phyloP scores from a whole-genome alignment of 2,329 filamentous ascomycete species.

The Furcasterigmium furcatum region DNA sequence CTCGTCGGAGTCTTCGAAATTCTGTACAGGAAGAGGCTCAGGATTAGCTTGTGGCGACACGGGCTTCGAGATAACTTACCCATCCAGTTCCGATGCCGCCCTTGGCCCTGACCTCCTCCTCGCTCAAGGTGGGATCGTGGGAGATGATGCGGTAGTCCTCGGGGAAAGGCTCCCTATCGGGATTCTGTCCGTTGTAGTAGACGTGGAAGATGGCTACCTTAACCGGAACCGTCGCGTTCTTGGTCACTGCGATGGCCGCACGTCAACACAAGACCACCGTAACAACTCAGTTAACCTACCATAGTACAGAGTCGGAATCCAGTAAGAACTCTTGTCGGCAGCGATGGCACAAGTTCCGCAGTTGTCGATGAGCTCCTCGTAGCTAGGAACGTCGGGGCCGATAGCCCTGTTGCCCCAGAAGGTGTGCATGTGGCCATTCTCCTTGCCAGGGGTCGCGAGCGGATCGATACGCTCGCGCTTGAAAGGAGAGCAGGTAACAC shows the following conservation, averaged over 20 bases:
- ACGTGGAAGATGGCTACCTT: constrained; percentile 3
- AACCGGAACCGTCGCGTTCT: constrained; percentile 2
- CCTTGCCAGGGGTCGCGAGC: constrained; percentile 1
- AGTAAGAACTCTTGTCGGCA: constrained; percentile 1
- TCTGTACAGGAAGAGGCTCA: neutral
- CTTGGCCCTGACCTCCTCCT: neutral
- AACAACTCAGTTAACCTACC: neutral
- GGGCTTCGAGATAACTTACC: neutral
- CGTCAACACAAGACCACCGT: neutral
- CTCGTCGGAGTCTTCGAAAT: constrained; percentile 1
- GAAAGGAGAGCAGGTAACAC: constrained; percentile 1
- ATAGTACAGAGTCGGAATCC: constrained; percentile 3
- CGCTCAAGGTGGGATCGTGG: neutral
- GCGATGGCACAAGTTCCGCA: neutral
- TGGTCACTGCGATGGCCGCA: neutral
- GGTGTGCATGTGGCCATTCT: constrained; percentile 3
- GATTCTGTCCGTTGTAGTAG: constrained; percentile 1
- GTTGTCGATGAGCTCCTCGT: neutral
- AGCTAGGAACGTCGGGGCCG: neutral
- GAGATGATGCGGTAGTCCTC: constrained; percentile 3
- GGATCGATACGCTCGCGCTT: constrained; percentile 4
- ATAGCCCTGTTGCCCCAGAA: constrained; percentile 2
- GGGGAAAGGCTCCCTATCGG: constrained; percentile 1
- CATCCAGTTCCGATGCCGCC: neutral
- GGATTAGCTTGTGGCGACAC: neutral